A percentile compares a stretch with the other conserved stretches of the same genome.
These are phyloP conservation scores for Sclerotinia minor DNA, from an alignment of 2,329 filamentous ascomycete genomes.

Conservation along the genomic window DNA sequence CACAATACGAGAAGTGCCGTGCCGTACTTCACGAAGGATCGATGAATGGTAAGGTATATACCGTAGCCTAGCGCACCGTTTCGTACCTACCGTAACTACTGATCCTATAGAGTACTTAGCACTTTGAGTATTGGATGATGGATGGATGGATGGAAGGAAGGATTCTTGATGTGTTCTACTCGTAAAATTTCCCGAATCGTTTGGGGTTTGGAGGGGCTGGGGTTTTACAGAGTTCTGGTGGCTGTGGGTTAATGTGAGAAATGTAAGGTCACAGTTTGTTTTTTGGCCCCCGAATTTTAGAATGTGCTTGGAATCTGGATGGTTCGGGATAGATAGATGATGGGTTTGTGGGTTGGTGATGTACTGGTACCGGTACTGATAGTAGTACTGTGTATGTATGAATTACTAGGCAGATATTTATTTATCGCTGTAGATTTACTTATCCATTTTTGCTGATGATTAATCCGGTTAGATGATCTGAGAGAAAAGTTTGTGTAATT, in stretches of 20 bases:
- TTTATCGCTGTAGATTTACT: not conserved
- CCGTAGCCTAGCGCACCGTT: too few relatives aligned
- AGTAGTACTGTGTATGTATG: too few relatives aligned
- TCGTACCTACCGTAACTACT: not conserved
- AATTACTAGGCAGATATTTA: not conserved
- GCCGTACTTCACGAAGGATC: not conserved
- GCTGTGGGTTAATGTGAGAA: too few relatives aligned
- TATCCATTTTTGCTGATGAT: not conserved
- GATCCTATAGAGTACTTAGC: too few relatives aligned
- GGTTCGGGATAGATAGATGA: not conserved
- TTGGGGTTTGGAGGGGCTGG: not conserved
- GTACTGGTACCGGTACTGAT: too few relatives aligned
- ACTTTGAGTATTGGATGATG: too few relatives aligned
- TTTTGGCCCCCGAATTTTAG: not conserved
- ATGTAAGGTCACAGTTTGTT: too few relatives aligned
- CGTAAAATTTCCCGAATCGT: slow-evolving; percentile 2
- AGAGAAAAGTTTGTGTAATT: not conserved
- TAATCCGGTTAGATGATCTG: not conserved
- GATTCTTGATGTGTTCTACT: not conserved
- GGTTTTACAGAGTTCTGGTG: too few relatives aligned
- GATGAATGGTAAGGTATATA: not conserved
- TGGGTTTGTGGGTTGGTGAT: not conserved
- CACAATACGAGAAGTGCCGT: slow-evolving; percentile 12
- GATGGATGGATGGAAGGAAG: too few relatives aligned
- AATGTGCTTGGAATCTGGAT: too few relatives aligned